phyloP scores from a whole-genome alignment of 345 rosid genomes.

The Anacardium occidentale region DNA sequence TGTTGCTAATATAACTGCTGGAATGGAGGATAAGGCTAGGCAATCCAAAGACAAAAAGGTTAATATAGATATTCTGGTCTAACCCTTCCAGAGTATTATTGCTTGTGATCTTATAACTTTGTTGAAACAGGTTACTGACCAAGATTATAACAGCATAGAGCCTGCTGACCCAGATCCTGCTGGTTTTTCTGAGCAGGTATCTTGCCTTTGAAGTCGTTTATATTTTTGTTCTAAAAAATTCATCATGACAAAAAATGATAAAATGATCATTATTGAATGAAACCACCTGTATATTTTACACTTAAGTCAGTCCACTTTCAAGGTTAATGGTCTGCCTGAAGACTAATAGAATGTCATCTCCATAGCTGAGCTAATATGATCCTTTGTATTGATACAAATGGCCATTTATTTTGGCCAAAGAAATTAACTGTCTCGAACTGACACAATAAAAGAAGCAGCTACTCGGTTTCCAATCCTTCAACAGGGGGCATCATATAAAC shows the following conservation, averaged over 20 bases:
- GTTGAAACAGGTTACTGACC: constrained; percentile 2
- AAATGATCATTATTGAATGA: not conserved
- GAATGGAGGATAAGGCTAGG: constrained; percentile 5
- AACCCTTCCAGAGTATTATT: not conserved
- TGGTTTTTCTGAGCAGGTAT: constrained; percentile 40
- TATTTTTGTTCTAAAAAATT: too few species aligned
- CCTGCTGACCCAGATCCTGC: constrained; percentile 32
- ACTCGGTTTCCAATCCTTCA: not conserved
- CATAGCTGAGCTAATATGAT: not conserved
- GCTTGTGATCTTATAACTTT: not conserved
- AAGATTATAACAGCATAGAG: constrained; percentile 23
- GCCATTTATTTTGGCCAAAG: not conserved
- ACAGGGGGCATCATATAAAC: too few species aligned
- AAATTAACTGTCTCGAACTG: too few species aligned
- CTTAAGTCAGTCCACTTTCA: not conserved
- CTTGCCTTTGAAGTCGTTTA: too few species aligned
- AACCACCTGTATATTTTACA: not conserved
- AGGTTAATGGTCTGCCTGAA: not conserved
- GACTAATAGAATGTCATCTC: not conserved
- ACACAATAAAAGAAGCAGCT: not conserved
- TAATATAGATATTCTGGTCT: not conserved
- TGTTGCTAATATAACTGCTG: constrained; percentile 14
- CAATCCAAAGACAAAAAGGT: constrained; percentile 28
- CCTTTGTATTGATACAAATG: not conserved
- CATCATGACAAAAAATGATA: not conserved